phyloP scores from a whole-genome alignment of 1,284 basidiomycete genomes.

The Ganoderma sp. region DNA sequence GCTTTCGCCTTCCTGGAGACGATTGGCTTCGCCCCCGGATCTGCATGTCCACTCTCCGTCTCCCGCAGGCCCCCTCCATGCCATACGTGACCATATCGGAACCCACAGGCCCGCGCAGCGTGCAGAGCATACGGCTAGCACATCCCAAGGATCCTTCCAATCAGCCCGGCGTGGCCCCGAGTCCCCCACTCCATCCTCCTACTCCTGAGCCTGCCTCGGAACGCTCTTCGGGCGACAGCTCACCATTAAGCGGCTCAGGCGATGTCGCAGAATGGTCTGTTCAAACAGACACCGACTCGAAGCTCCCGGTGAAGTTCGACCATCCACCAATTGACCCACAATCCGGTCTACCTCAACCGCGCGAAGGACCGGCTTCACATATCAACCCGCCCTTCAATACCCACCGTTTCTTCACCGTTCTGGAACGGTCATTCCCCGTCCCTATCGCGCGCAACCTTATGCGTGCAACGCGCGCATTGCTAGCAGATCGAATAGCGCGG shows the following conservation, averaged over 20 bases:
- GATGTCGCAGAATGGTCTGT: background rate
- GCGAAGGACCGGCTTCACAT: conserved; percentile 33
- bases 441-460: conserved; percentile 80
- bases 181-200: conserved; percentile 14
- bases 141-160: conserved; percentile 43
- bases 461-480: conserved; percentile 83
- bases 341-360: conserved; percentile 33
- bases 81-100: conserved; percentile 33
- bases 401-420: conserved; percentile 62
- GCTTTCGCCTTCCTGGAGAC: conserved; percentile 8
- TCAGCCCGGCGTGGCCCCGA: conserved; percentile 16
- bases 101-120: conserved; percentile 26
- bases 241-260: conserved; percentile 4
- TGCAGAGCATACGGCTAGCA: conserved; percentile 37
- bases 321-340: conserved; percentile 32
- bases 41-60: conserved; percentile 17
- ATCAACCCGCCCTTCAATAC: conserved; percentile 47
- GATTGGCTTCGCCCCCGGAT: conserved; percentile 19
- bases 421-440: conserved; percentile 75
- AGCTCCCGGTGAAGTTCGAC: conserved; percentile 26
- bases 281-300: conserved; percentile 14
- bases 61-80: conserved; percentile 20
- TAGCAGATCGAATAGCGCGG: conserved; percentile 78
- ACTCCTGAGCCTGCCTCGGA: conserved; percentile 13
- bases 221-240: conserved; percentile 1